phyloP scores from a whole-genome alignment of 2,329 filamentous ascomycete species.

The Monilinia laxa region DNA sequence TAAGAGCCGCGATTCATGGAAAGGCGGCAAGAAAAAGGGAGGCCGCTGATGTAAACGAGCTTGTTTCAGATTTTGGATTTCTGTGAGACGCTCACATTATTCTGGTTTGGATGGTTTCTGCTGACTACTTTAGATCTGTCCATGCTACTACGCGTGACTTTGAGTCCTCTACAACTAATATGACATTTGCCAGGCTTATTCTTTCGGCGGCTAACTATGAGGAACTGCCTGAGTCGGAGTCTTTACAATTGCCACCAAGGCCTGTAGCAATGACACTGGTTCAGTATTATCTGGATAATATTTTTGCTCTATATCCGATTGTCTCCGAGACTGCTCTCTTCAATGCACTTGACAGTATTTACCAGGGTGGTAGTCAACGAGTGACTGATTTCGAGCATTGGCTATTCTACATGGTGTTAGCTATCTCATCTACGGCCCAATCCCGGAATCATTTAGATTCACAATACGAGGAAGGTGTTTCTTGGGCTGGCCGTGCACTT shows the following conservation, averaged over 20 bases:
- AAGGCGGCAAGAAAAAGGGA: slow-evolving; percentile 67
- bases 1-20: slow-evolving; percentile 61
- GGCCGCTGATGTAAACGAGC: slow-evolving; percentile 82
- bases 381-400: slow-evolving; percentile 71
- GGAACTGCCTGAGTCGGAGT: slow-evolving; percentile 61
- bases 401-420: slow-evolving; percentile 85
- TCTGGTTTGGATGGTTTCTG: not conserved
- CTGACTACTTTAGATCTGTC: slow-evolving; percentile 63
- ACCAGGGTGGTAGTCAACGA: slow-evolving; percentile 64
- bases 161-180: slow-evolving; percentile 80
- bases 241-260: slow-evolving; percentile 67
- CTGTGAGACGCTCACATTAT: slow-evolving; percentile 54
- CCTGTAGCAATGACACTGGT: slow-evolving; percentile 67
- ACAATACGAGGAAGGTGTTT: slow-evolving; percentile 57
- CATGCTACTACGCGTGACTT: slow-evolving; percentile 95
- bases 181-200: slow-evolving; percentile 89
- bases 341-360: slow-evolving; percentile 76
- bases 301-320: slow-evolving; percentile 77
- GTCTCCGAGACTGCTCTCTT: slow-evolving; percentile 80
- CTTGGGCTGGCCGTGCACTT: slow-evolving; percentile 64
- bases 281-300: slow-evolving; percentile 80
- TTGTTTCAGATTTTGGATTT: slow-evolving; percentile 92
- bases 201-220: slow-evolving; percentile 79
- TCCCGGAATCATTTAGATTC: slow-evolving; percentile 68
- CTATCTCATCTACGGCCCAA: slow-evolving; percentile 73